Conservation (phyloP, 148 eudicot genomes). For the Mesembryanthemum crystallinum region DNA sequence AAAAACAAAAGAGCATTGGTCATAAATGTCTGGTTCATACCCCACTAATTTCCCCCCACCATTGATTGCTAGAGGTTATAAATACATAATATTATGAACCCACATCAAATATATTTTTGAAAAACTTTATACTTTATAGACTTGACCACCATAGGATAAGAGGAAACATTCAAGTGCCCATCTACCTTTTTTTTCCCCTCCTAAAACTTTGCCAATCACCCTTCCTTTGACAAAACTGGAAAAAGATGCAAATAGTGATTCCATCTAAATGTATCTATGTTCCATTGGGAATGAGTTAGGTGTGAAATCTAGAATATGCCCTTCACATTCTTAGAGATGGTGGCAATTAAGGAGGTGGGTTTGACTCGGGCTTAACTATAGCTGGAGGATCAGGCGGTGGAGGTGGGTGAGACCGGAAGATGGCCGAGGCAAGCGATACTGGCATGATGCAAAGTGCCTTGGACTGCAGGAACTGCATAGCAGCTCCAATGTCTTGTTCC, state of each 20-base stretch:
- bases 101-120: constrained; percentile 32
- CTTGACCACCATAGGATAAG: constrained; percentile 30
- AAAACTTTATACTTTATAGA: constrained; percentile 35
- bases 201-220: constrained; percentile 20
- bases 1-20: constrained; percentile 28
- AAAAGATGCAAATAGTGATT: constrained; percentile 7
- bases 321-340: neutral
- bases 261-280: neutral
- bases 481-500: constrained; percentile 51
- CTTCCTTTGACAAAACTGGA: constrained; percentile 17
- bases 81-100: constrained; percentile 23
- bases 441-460: constrained; percentile 58
- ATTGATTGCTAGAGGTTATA: constrained; percentile 20
- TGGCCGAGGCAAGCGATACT: constrained; percentile 42
- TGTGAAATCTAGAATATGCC: no score
- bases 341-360: constrained; percentile 28
- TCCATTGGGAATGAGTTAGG: constrained; percentile 12
- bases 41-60: constrained; percentile 39
- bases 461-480: constrained; percentile 53
- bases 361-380: constrained; percentile 35
- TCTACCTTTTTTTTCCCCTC: constrained; percentile 14
- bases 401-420: constrained; percentile 43
- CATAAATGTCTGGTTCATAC: constrained; percentile 30
- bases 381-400: constrained; percentile 30
- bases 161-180: constrained; percentile 20